These are phyloP conservation scores for Trifolium pratense DNA, from an alignment of 306 rosid species.

Conservation along the genomic window DNA sequence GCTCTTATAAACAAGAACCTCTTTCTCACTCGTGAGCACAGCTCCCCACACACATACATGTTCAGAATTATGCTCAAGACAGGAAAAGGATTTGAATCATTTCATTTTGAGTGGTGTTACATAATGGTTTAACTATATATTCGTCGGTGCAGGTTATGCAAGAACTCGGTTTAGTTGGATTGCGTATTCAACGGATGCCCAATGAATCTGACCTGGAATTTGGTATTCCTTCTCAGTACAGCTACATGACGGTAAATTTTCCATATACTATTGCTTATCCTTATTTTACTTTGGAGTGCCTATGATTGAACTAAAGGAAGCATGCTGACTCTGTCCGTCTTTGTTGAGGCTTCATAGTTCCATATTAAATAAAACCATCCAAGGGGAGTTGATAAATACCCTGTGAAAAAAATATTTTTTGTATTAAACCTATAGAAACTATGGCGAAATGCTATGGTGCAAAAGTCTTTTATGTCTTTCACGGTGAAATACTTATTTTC, in stretches of 20 bases:
- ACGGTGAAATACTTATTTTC: no score
- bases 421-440: background rate
- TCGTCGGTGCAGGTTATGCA: constrained; percentile 82
- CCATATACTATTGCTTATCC: constrained; percentile 30
- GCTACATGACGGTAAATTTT: constrained; percentile 85
- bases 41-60: background rate
- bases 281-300: constrained; percentile 6
- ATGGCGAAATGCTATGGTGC: no score
- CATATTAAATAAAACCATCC: constrained; percentile 4
- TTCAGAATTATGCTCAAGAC: constrained; percentile 1
- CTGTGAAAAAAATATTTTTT: background rate
- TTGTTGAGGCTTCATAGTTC: constrained; percentile 7
- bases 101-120: constrained; percentile 1
- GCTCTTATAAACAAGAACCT: constrained; percentile 16
- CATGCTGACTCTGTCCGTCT: background rate
- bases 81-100: constrained; percentile 4
- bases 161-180: constrained; percentile 87
- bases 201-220: constrained; percentile 83
- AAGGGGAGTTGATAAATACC: constrained; percentile 24
- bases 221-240: constrained; percentile 90
- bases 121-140: constrained; percentile 2
- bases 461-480: no score
- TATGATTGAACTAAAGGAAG: constrained; percentile 24
- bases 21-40: background rate
- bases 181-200: constrained; percentile 98